These are phyloP conservation scores for Penicillium flavigenum DNA, from an alignment of 495 filamentous ascomycete genomes.

Conservation along the genomic window DNA sequence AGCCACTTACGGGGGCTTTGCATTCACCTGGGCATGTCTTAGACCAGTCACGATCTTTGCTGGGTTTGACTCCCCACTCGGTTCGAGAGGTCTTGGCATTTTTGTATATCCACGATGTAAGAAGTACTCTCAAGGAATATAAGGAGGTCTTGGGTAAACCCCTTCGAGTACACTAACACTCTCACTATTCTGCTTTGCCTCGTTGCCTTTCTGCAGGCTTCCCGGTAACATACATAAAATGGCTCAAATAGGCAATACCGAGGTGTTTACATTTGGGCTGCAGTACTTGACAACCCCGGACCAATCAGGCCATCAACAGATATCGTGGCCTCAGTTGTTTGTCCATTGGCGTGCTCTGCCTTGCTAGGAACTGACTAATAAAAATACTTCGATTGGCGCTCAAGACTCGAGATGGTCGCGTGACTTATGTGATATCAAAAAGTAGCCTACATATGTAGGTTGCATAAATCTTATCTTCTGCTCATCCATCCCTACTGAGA, in stretches of 20 bases:
- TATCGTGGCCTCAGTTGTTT: background rate
- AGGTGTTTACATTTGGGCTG: background rate
- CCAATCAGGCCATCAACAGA: slow-evolving; percentile 3
- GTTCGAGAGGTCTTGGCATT: slow-evolving; percentile 13
- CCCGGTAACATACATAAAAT: slow-evolving; percentile 1
- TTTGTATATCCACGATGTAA: background rate
- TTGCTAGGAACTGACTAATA: background rate
- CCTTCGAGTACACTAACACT: background rate
- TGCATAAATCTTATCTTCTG: background rate
- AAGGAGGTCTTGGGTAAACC: background rate
- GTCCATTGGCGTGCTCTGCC: background rate
- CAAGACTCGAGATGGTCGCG: background rate
- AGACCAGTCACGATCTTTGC: slow-evolving; percentile 2
- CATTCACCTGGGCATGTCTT: background rate
- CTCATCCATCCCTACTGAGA: background rate
- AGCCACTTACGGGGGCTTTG: slow-evolving; percentile 3
- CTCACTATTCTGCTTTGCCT: background rate
- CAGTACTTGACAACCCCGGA: background rate
- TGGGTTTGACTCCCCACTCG: slow-evolving; percentile 4
- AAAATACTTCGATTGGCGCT: background rate
- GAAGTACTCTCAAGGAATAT: background rate
- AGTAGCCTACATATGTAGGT: background rate
- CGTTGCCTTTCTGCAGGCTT: background rate
- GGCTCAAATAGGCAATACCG: slow-evolving; percentile 2
- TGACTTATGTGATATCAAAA: background rate